These are phyloP conservation scores for Thuidium tamariscinum DNA, from an alignment of 225 moss, liverwort and hornwort genomes.

Conservation along the genomic window DNA sequence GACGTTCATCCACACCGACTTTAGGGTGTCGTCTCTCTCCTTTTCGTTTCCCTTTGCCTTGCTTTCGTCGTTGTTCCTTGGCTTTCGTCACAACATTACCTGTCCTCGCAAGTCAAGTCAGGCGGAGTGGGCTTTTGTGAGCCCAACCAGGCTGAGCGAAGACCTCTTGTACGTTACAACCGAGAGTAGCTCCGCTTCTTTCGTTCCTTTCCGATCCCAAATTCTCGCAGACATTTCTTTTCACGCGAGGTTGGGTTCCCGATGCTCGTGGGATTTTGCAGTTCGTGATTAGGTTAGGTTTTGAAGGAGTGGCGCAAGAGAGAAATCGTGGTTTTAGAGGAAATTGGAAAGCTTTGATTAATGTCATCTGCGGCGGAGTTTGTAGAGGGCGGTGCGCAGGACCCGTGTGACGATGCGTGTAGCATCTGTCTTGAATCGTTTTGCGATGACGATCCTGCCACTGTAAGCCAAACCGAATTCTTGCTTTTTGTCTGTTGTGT, in stretches of 20 bases:
- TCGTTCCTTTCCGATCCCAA: not conserved
- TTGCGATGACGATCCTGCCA: conserved; percentile 80
- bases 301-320: not conserved
- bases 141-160: not conserved
- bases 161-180: not conserved
- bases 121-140: not conserved
- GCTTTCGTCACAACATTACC: not conserved
- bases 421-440: conserved; percentile 94
- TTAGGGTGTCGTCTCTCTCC: not conserved
- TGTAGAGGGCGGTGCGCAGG: conserved; percentile 91
- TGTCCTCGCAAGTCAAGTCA: not conserved
- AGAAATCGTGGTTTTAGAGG: not conserved
- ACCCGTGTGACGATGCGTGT: conserved; percentile 85
- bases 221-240: not conserved
- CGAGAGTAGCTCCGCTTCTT: not conserved
- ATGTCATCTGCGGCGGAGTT: conserved; percentile 88
- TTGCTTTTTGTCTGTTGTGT: not conserved
- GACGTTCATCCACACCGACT: not conserved
- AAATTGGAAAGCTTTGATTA: conserved; percentile 5
- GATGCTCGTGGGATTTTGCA: not conserved
- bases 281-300: not conserved
- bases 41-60: not conserved
- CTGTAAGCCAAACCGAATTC: conserved; percentile 1
- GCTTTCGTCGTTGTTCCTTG: not conserved
- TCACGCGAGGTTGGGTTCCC: not conserved